These are phyloP conservation scores for Fusarium keratoplasticum DNA, from an alignment of 2,329 filamentous ascomycete species.

Conservation along the genomic window DNA sequence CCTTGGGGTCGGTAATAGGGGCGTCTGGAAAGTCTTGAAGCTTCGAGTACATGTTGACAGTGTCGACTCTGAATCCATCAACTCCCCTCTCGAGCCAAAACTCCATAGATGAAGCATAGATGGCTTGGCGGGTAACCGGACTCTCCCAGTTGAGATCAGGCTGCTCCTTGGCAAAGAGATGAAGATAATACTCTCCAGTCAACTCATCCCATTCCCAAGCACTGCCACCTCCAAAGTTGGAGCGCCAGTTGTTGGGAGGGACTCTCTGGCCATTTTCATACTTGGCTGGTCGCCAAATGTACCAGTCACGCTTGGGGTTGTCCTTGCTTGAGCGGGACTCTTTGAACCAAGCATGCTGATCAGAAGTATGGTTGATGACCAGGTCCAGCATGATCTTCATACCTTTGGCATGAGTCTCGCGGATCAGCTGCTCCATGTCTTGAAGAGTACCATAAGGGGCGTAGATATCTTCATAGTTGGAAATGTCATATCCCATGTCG, in stretches of 20 bases:
- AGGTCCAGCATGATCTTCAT: conserved; percentile 42
- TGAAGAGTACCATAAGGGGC: conserved; percentile 40
- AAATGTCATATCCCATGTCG: conserved; percentile 43
- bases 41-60: conserved; percentile 80
- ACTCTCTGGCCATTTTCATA: conserved; percentile 69
- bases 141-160: conserved; percentile 92
- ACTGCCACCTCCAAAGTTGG: conserved; percentile 68
- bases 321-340: conserved; percentile 35
- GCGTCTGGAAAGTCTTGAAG: conserved; percentile 68
- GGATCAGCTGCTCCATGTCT: conserved; percentile 40
- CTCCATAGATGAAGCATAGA: conserved; percentile 77
- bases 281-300: conserved; percentile 67
- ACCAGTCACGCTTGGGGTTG: conserved; percentile 65
- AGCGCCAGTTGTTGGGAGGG: conserved; percentile 81
- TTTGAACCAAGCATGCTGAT: conserved; percentile 43
- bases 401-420: conserved; percentile 36
- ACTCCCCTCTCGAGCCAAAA: conserved; percentile 84
- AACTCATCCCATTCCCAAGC: conserved; percentile 78
- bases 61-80: conserved; percentile 80
- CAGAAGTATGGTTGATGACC: conserved; percentile 42
- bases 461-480: conserved; percentile 43
- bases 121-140: conserved; percentile 72
- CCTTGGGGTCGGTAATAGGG: conserved; percentile 60
- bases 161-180: conserved; percentile 80
- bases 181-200: conserved; percentile 82